phyloP scores from a whole-genome alignment of 331 rosid genomes.

The Cydonia oblonga region DNA sequence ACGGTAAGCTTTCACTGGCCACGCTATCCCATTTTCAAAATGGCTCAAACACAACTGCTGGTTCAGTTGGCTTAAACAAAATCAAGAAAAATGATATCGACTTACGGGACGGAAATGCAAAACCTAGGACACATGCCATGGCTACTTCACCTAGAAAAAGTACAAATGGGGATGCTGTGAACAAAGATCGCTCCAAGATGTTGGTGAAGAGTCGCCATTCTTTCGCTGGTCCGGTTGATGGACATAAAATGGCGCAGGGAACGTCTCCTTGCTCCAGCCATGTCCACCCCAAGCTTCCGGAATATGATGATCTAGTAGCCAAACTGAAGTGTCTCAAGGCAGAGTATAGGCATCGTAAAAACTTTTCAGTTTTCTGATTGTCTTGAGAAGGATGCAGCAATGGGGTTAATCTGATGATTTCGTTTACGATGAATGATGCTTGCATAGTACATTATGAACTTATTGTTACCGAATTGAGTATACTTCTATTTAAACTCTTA shows the following conservation, averaged over 20 bases:
- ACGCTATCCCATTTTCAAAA: neutral
- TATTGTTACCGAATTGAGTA: too few species aligned
- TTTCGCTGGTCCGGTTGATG: neutral
- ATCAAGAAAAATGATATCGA: neutral
- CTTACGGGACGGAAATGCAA: neutral
- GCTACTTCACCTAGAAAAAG: neutral
- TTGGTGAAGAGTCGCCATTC: neutral
- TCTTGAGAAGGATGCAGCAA: neutral
- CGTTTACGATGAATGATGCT: neutral
- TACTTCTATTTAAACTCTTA: neutral
- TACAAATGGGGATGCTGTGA: neutral
- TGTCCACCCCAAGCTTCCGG: conserved; percentile 21
- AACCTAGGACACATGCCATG: neutral
- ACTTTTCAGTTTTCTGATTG: neutral
- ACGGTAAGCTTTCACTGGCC: neutral
- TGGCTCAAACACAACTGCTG: neutral
- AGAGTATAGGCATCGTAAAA: neutral
- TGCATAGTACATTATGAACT: neutral
- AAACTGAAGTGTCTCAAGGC: neutral
- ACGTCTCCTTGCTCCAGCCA: neutral
- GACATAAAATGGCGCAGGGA: neutral
- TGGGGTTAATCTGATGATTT: neutral
- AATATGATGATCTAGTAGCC: conserved; percentile 16
- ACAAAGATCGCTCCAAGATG: neutral
- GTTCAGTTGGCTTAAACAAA: neutral